Evolutionary conservation across 2,329 filamentous ascomycete genomes (phyloP).

Genomic region (Dothistroma pini): DNA sequence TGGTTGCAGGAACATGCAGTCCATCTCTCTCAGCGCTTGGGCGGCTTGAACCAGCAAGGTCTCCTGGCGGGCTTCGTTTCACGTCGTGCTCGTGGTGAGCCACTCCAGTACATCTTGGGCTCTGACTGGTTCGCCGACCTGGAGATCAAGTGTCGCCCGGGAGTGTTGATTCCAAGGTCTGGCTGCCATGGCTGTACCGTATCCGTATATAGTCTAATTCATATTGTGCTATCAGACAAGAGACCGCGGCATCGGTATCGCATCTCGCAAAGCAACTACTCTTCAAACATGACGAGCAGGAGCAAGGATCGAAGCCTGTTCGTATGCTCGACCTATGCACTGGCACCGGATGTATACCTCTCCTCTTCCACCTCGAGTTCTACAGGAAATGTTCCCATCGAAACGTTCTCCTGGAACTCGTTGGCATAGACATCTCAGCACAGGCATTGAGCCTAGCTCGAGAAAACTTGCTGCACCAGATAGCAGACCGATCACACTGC

Average conservation of each 20-base stretch:
- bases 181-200: conserved; percentile 1
- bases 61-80: conserved; percentile 31
- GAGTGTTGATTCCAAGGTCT: conserved; percentile 80
- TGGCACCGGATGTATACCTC: conserved; percentile 83
- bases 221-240: conserved; percentile 36
- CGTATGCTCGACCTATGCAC: conserved; percentile 82
- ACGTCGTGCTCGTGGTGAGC: conserved; percentile 59
- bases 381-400: conserved; percentile 23
- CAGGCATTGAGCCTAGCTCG: conserved; percentile 62
- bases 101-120: conserved; percentile 85
- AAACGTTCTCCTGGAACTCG: conserved; percentile 45
- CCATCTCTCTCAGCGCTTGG: conserved; percentile 18
- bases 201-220: conserved; percentile 8
- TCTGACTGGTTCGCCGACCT: conserved; percentile 83
- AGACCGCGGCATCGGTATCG: conserved; percentile 44
- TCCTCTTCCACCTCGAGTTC: conserved; percentile 67
- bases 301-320: conserved; percentile 37
- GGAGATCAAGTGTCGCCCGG: conserved; percentile 69
- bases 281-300: conserved; percentile 9
- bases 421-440: conserved; percentile 70
- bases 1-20: conserved; percentile 64
- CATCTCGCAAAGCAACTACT: conserved; percentile 32
- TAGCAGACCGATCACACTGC: conserved; percentile 42
- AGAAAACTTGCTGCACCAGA: conserved; percentile 50
- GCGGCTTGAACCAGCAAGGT: conserved; percentile 22